Conservation (phyloP, 768 basidiomycete genomes). For the Chiua virens region DNA sequence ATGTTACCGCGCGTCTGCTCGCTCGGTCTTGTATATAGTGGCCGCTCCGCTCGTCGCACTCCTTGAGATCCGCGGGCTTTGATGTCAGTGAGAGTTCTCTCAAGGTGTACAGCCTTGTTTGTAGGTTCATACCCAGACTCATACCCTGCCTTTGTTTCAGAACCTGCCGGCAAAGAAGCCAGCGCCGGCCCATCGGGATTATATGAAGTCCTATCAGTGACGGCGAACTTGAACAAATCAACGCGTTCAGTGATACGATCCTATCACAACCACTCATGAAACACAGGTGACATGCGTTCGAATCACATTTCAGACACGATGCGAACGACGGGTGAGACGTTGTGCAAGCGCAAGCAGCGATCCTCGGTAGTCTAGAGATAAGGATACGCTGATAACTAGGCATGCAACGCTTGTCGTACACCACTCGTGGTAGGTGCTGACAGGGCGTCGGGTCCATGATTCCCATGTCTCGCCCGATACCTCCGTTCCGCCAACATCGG, state of each 20-base stretch:
- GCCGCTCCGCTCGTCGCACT: no score
- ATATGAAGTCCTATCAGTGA: no score
- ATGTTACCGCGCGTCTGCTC: no score
- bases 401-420: constrained; percentile 3
- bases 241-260: neutral
- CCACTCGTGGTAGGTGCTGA: neutral
- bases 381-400: constrained; percentile 1
- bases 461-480: constrained; percentile 8
- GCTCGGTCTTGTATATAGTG: no score
- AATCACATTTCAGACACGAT: no score
- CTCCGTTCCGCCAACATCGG: constrained; percentile 18
- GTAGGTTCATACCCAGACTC: no score
- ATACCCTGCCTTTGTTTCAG: no score
- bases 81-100: no score
- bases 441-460: neutral
- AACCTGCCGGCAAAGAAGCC: neutral
- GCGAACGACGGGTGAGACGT: neutral
- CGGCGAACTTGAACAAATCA: no score
- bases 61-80: no score
- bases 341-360: neutral
- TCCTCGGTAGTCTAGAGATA: constrained; percentile 3
- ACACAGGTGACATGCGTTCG: no score
- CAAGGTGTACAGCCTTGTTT: no score
- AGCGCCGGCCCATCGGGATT: neutral
- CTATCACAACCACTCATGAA: neutral